phyloP scores from a whole-genome alignment of 768 basidiomycete species.

The Kwoniella shandongensis region DNA sequence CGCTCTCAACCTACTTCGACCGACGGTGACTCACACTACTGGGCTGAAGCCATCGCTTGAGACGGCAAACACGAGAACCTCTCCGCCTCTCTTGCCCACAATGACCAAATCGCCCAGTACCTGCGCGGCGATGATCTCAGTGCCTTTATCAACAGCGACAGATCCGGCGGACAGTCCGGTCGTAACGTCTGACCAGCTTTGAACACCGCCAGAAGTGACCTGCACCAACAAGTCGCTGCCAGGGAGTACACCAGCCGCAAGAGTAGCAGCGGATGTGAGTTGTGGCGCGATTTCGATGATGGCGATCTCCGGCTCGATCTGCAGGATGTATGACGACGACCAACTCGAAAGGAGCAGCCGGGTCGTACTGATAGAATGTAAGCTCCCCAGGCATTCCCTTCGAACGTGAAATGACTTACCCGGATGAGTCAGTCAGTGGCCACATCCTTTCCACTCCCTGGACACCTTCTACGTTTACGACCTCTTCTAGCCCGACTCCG shows the following conservation, averaged over 20 bases:
- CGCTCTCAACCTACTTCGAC: neutral
- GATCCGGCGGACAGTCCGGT: conserved; percentile 17
- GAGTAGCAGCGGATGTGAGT: conserved; percentile 28
- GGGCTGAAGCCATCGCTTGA: conserved; percentile 4
- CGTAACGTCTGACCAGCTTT: conserved; percentile 31
- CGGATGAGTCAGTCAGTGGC: conserved; percentile 18
- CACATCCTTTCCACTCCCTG: conserved; percentile 34
- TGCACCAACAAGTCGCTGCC: conserved; percentile 20
- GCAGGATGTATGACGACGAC: conserved; percentile 9
- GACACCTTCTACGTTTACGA: conserved; percentile 33
- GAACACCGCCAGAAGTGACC: conserved; percentile 23
- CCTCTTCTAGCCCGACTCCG: conserved; percentile 47
- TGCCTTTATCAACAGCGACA: conserved; percentile 6
- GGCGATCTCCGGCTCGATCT: conserved; percentile 22
- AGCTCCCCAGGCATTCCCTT: neutral
- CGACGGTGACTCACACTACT: conserved; percentile 17
- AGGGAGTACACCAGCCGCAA: conserved; percentile 29
- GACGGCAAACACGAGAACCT: conserved; percentile 12
- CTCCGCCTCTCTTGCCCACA: conserved; percentile 19
- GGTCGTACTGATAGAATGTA: neutral
- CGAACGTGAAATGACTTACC: conserved; percentile 1
- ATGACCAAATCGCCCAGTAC: conserved; percentile 15
- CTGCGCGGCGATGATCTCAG: conserved; percentile 17
- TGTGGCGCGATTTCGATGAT: conserved; percentile 6
- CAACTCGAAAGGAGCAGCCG: conserved; percentile 30